Evolutionary conservation across 768 basidiomycete species (phyloP), one percentile per base, ranked within the genome.

Genomic region (Boletus pseudopeckii): DNA sequence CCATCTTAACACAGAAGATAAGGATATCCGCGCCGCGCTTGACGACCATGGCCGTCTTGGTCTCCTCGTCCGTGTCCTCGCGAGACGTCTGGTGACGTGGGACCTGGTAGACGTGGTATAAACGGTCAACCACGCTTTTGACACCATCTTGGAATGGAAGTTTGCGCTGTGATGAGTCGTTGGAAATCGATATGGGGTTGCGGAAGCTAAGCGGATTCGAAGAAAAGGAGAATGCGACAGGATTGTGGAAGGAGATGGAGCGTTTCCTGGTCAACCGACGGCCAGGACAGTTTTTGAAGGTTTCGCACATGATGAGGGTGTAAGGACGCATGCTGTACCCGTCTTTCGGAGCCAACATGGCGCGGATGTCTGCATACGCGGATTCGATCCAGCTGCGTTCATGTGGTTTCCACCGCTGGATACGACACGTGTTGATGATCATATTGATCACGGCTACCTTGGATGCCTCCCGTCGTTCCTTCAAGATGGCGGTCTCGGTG

Each of bases 301-400:
- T 50, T 28, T 67, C 64, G 58, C 66, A 64, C 52, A 67, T 53
- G 53, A 67, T 66, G 49, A 69, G 45, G 44, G 58, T 62, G 48
- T 64, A 7, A 20, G 47, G 54, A 24, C 56, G 64, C 2, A 20
- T 1, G 15, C 43, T 6, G 13, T 52, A 22, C 26, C 7, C 10
- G 1, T 55, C 50, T 39, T 42, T 62, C 7, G 66, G 43, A 26
- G 56, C 54, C 45, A 68, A 30, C 51, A 67, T 58, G 51, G 64
- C 45, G 15, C 66, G 64, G 46, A 67, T 59, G 17, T 66, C 66
- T 6, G 64, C 59, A 17, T 54, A 62, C 5, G 66, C 66, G 3
- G 66, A 58, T 24, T 69, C 64, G 30, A 58, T 1, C 66, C 66
- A 67, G 39, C 59, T 60, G 40, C 64, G 67, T 50, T 66, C 64